Base-by-base conservation (phyloP, 2,329 filamentous ascomycete genomes). In the Trichoderma afroharzianum region DNA sequence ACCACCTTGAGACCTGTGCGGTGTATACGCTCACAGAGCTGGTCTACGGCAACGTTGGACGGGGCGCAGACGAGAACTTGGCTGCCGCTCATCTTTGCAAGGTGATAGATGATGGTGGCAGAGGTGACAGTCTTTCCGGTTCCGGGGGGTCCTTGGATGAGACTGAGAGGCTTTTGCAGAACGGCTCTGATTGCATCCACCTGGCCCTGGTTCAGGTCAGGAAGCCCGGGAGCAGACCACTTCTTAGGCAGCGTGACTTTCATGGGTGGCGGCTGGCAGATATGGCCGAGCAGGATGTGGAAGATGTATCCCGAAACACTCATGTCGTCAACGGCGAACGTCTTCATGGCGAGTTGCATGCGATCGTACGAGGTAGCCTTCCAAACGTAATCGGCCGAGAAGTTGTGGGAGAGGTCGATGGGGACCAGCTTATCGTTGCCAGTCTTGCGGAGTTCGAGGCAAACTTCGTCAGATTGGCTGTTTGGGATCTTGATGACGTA, bases 401-500 rank as follows among this genome's bases (percentile, higher is more conserved):
- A 99, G 81, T 98, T 97, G 83, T 97, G 94, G 0, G 95, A 97
- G 81, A 95, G 96, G 78, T 99, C 95, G 0, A 94, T 97, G 0
- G 96, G 96, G 1, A 98, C 93, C 32, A 92, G 93, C 82, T 98
- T 98, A 84, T 98, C 95, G 79, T 97, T 97, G 73, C 94, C 95
- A 74, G 96, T 95, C 78, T 96, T 94, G 76, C 96, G 93, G 79
- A 99, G 84, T 81, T 99, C 96, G 74, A 99, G 92, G 11, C 93
- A 97, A 67, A 99, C 96, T 80, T 99, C 95, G 78, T 99, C 96
- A 15, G 95, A 98, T 84, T 97, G 94, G 82, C 98, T 98, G 86
- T 99, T 98, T 26, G 96, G 97, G 72, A 99, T 98, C 84, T 99
- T 99, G 84, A 98, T 95, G 73, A 99, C 96, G 81, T 99, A 99